These are phyloP conservation scores for Zizania palustris DNA, from an alignment of 202 grass and related monocot genomes.

Conservation along the genomic window DNA sequence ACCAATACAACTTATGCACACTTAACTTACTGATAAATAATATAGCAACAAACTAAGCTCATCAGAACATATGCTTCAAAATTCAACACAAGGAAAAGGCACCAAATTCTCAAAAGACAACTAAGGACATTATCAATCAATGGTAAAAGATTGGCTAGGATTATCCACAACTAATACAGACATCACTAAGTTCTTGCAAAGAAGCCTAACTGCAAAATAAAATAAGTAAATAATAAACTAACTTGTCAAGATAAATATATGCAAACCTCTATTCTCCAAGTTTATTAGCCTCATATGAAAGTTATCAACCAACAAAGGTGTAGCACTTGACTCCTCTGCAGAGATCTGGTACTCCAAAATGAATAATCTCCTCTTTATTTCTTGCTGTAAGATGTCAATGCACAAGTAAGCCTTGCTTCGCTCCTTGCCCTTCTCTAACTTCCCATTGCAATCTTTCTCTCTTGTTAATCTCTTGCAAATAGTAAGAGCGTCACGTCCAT, in stretches of 20 bases:
- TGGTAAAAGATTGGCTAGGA: constrained; percentile 19
- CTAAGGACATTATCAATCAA: not conserved
- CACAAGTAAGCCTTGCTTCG: constrained; percentile 59
- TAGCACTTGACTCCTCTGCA: constrained; percentile 45
- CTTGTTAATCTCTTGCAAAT: constrained; percentile 63
- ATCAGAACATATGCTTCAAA: constrained; percentile 13
- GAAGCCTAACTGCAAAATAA: constrained; percentile 1
- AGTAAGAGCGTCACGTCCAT: constrained; percentile 57
- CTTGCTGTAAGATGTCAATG: constrained; percentile 58
- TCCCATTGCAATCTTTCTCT: constrained; percentile 44
- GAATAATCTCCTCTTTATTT: constrained; percentile 41
- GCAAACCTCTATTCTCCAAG: constrained; percentile 70
- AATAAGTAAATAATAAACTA: too few species aligned
- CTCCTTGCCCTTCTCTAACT: constrained; percentile 42
- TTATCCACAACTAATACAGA: not conserved
- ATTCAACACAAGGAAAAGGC: not conserved
- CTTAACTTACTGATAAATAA: not conserved
- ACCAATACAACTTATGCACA: constrained; percentile 8
- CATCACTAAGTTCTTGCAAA: not conserved
- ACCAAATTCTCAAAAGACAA: not conserved
- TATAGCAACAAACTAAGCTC: not conserved
- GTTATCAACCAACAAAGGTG: constrained; percentile 50
- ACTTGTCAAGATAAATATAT: not conserved
- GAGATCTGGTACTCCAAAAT: constrained; percentile 27
- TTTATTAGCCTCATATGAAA: constrained; percentile 55